Conservation (phyloP, 345 rosid genomes). For the Erysimum cheiranthoides region DNA sequence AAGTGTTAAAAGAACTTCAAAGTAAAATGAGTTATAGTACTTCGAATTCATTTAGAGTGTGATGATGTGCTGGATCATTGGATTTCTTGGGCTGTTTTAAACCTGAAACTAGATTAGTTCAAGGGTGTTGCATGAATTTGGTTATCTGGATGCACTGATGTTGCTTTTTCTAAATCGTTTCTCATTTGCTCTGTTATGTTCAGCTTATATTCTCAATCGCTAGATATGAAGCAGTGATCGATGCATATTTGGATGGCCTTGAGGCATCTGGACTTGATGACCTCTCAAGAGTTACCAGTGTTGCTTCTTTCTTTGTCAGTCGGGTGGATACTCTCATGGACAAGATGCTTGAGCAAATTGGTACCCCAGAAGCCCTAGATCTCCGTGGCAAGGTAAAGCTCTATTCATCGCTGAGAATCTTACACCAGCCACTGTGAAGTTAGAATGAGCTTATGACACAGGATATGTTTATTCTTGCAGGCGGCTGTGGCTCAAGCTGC, state of each 20-base stretch:
- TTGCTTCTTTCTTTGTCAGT: slow-evolving; percentile 98
- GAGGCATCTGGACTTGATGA: slow-evolving; percentile 93
- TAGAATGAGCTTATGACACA: slow-evolving; percentile 5
- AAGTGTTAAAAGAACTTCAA: not conserved
- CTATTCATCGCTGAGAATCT: slow-evolving; percentile 6
- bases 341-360: slow-evolving; percentile 91
- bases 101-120: slow-evolving; percentile 8
- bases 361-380: slow-evolving; percentile 93
- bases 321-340: slow-evolving; percentile 95
- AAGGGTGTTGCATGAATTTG: not conserved
- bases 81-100: not conserved
- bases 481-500: slow-evolving; percentile 99
- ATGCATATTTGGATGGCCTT: slow-evolving; percentile 98
- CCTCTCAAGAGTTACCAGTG: slow-evolving; percentile 95
- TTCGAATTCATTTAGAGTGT: not conserved
- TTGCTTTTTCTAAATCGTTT: not conserved
- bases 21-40: not conserved
- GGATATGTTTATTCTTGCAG: slow-evolving; percentile 50
- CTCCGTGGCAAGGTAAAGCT: slow-evolving; percentile 89
- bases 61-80: slow-evolving; percentile 16
- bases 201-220: slow-evolving; percentile 96
- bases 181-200: slow-evolving; percentile 23
- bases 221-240: slow-evolving; percentile 93
- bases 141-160: not conserved
- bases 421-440: not conserved